These are phyloP conservation scores for Platismatia glauca DNA, from an alignment of 495 filamentous ascomycete species.

Conservation along the genomic window DNA sequence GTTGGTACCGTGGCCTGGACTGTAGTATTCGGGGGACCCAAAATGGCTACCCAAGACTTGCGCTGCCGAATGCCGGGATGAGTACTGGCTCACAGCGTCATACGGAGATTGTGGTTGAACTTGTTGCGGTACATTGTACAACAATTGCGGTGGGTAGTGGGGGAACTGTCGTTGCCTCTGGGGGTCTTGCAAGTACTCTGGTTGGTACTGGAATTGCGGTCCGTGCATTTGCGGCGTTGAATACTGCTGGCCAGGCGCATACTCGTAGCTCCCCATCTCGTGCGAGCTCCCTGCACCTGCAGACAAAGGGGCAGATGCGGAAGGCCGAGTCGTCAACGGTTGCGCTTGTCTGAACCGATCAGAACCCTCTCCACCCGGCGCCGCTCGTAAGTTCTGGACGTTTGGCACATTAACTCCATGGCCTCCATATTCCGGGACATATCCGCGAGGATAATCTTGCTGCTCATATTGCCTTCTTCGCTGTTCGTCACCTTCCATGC, in stretches of 20 bases:
- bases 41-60: slow-evolving; percentile 68
- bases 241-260: slow-evolving; percentile 33
- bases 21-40: slow-evolving; percentile 65
- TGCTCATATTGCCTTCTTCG: slow-evolving; percentile 64
- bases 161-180: slow-evolving; percentile 35
- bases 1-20: slow-evolving; percentile 56
- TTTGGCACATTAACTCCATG: slow-evolving; percentile 8
- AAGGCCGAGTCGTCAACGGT: slow-evolving; percentile 11
- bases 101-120: slow-evolving; percentile 59
- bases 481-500: slow-evolving; percentile 63
- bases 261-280: slow-evolving; percentile 36
- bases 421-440: slow-evolving; percentile 10
- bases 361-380: slow-evolving; percentile 8
- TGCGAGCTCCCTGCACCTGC: slow-evolving; percentile 12
- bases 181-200: slow-evolving; percentile 31
- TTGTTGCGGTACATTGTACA: slow-evolving; percentile 72
- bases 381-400: slow-evolving; percentile 6
- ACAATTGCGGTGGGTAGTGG: slow-evolving; percentile 54
- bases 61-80: slow-evolving; percentile 71
- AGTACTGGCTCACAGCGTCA: slow-evolving; percentile 70
- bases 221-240: slow-evolving; percentile 35
- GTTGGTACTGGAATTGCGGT: slow-evolving; percentile 39
- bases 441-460: slow-evolving; percentile 32
- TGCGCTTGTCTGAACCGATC: slow-evolving; percentile 19
- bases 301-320: slow-evolving; percentile 12